A percentile compares a stretch with the other conserved stretches of the same genome.
Evolutionary conservation across 345 rosid genomes (phyloP).

Genomic region (Anastatica hierochuntica): DNA sequence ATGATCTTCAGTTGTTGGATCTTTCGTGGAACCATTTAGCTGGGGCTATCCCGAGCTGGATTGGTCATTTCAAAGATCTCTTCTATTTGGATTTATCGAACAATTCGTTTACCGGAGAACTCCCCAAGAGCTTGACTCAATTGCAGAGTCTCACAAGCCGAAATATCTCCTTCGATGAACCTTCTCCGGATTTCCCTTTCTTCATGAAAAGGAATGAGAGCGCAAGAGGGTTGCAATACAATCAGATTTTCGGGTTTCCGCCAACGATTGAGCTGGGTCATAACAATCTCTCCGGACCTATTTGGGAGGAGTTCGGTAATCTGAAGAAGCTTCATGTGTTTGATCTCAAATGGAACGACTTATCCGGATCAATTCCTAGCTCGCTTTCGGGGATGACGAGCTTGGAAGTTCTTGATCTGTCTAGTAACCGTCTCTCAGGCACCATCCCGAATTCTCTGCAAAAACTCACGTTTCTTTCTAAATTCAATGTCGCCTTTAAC

Average conservation of each 20-base stretch:
- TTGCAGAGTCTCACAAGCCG: slow-evolving; percentile 37
- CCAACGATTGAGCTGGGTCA: slow-evolving; percentile 35
- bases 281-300: slow-evolving; percentile 34
- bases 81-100: slow-evolving; percentile 69
- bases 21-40: slow-evolving; percentile 64
- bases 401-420: slow-evolving; percentile 48
- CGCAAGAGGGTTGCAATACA: slow-evolving; percentile 45
- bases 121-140: slow-evolving; percentile 41
- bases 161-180: slow-evolving; percentile 37
- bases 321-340: slow-evolving; percentile 41
- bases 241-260: slow-evolving; percentile 42
- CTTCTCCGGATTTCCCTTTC: slow-evolving; percentile 51
- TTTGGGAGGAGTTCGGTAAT: slow-evolving; percentile 50
- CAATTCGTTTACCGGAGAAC: slow-evolving; percentile 46
- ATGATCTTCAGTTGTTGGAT: slow-evolving; percentile 62
- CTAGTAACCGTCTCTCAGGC: slow-evolving; percentile 35
- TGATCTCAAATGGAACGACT: slow-evolving; percentile 31
- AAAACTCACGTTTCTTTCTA: slow-evolving; percentile 42
- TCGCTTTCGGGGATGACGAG: slow-evolving; percentile 38
- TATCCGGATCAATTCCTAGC: slow-evolving; percentile 40
- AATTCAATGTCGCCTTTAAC: slow-evolving; percentile 52
- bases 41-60: slow-evolving; percentile 47
- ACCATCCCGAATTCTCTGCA: slow-evolving; percentile 31
- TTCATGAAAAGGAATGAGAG: slow-evolving; percentile 46
- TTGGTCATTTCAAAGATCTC: slow-evolving; percentile 33